Percentiles rank a stretch among this genome's conserved stretches.
Evolutionary conservation across 2,329 filamentous ascomycete genomes (phyloP).

Genomic region (Fusarium newnesense): DNA sequence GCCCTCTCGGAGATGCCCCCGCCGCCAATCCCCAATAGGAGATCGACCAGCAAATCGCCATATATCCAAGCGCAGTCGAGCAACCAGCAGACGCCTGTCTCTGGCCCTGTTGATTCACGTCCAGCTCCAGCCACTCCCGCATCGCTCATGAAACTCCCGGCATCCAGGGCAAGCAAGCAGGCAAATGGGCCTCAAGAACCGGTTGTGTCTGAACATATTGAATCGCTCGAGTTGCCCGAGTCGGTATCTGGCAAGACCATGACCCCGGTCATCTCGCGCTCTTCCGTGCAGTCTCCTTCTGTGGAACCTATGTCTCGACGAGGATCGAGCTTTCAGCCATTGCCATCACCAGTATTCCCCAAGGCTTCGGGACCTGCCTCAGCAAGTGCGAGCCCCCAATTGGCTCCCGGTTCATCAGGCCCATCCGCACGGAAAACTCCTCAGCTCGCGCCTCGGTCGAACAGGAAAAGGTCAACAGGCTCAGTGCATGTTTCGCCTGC

Average conservation of each 20-base stretch:
- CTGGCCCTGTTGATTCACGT: constrained; percentile 40
- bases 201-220: constrained; percentile 63
- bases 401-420: constrained; percentile 61
- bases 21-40: constrained; percentile 72
- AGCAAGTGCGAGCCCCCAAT: constrained; percentile 74
- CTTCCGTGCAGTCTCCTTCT: constrained; percentile 50
- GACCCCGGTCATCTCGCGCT: constrained; percentile 55
- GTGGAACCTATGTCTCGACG: constrained; percentile 58
- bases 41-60: constrained; percentile 73
- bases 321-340: constrained; percentile 60
- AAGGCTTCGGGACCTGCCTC: constrained; percentile 57
- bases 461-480: constrained; percentile 78
- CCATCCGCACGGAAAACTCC: constrained; percentile 64
- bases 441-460: constrained; percentile 64
- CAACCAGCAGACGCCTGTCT: constrained; percentile 40
- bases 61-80: constrained; percentile 68
- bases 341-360: constrained; percentile 59
- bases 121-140: constrained; percentile 73
- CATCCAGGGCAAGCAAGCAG: constrained; percentile 61
- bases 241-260: constrained; percentile 57
- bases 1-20: constrained; percentile 73
- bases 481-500: constrained; percentile 87
- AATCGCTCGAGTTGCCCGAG: constrained; percentile 77
- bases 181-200: constrained; percentile 55
- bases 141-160: constrained; percentile 82